These are phyloP conservation scores for Nymphaea thermarum DNA, from an alignment of 164 flowering plant species.

Conservation along the genomic window DNA sequence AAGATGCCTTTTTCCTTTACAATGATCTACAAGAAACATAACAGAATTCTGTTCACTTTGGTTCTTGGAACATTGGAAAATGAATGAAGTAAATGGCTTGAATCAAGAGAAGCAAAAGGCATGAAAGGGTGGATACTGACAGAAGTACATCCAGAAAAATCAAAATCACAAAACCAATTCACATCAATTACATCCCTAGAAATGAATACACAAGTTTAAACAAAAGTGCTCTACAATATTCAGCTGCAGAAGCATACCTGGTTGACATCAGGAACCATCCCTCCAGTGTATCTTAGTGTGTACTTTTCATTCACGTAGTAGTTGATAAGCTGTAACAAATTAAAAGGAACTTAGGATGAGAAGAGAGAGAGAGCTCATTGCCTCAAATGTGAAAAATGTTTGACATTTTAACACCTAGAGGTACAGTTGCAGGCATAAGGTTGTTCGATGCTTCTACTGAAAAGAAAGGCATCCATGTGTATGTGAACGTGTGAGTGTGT, in stretches of 20 bases:
- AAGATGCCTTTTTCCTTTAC: constrained; percentile 95
- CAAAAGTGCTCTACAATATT: not conserved
- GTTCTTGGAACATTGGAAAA: too few relatives aligned
- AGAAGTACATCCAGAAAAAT: not conserved
- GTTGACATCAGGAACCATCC: constrained; percentile 99
- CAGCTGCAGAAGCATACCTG: constrained; percentile 36
- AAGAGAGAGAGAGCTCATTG: too few relatives aligned
- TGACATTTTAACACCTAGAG: too few relatives aligned
- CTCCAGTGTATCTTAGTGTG: constrained; percentile 98
- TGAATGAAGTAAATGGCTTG: too few relatives aligned
- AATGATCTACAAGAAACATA: constrained; percentile 48
- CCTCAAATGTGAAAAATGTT: too few relatives aligned
- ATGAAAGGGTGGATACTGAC: too few relatives aligned
- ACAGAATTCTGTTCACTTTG: not conserved
- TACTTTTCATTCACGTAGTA: constrained; percentile 83
- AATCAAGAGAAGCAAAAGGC: too few relatives aligned
- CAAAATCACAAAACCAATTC: too few relatives aligned
- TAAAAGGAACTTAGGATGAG: not conserved
- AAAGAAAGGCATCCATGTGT: not conserved
- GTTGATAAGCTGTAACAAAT: constrained; percentile 46
- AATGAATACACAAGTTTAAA: too few relatives aligned
- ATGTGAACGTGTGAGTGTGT: not conserved
- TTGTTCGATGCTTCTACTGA: too few relatives aligned
- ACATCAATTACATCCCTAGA: too few relatives aligned
- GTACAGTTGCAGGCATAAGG: too few relatives aligned